These are phyloP conservation scores for Fraxinus platypoda DNA, from an alignment of 305 asterid genomes.

Conservation along the genomic window DNA sequence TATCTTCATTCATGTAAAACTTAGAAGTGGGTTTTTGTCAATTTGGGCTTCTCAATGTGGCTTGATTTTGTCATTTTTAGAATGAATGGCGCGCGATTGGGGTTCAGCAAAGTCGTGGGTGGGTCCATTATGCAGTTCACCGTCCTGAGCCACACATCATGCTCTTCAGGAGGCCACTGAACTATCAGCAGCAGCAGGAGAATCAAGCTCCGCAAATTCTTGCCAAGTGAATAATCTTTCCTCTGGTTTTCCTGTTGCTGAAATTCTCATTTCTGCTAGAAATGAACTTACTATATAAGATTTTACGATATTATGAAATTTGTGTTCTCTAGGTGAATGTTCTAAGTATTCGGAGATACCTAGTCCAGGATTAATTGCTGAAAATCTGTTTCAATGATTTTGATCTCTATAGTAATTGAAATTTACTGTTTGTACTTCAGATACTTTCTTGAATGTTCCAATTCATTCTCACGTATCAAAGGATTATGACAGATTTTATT, in stretches of 20 bases:
- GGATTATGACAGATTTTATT: not conserved
- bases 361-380: not conserved
- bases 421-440: not conserved
- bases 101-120: slow-evolving; percentile 57
- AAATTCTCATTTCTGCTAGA: slow-evolving; percentile 24
- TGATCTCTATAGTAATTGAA: not conserved
- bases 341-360: not conserved
- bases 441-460: not conserved
- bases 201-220: slow-evolving; percentile 39
- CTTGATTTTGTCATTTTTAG: slow-evolving; percentile 16
- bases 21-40: not conserved
- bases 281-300: slow-evolving; percentile 20
- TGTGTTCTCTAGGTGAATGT: slow-evolving; percentile 2
- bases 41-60: not conserved
- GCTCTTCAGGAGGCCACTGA: slow-evolving; percentile 62
- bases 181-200: slow-evolving; percentile 54
- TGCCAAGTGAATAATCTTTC: slow-evolving; percentile 39
- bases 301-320: not conserved
- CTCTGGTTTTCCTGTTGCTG: not conserved
- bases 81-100: slow-evolving; percentile 57
- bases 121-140: slow-evolving; percentile 58
- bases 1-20: not conserved
- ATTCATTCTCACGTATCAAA: not conserved
- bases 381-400: slow-evolving; percentile 15
- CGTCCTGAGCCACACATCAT: slow-evolving; percentile 59